Base-by-base conservation (phyloP, 306 rosid genomes). In the Hylodesmum podocarpum region DNA sequence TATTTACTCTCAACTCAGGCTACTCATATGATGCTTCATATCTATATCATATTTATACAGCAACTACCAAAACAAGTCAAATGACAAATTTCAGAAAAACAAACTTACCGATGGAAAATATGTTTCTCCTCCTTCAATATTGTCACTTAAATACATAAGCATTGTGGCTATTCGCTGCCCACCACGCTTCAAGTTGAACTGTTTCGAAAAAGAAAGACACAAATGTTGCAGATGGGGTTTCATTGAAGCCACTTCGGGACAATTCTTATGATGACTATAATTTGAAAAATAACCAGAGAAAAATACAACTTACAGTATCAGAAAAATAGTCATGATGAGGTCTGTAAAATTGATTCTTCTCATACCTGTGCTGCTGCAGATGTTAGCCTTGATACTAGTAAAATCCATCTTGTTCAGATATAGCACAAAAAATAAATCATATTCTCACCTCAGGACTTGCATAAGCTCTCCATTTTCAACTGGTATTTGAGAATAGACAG, bases 301-400 rank as follows among this genome's bases (percentile, higher is more conserved):
- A 46, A 63, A 53, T 80, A 43, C 44, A 67, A 85, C 97, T 95
- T 78, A 95, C 99, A 28, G 97, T 86, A 68, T 95, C 99, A 78
- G 99, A 87, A 76, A 95, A 95, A 82, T 90, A 95, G 91, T 95
- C 99, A 70, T 95, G 99, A 83, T 95, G 99, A 1, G 99, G 91
- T 74, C 71, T 89, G 91, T 95, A 95, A 82, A 50, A 95, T 89
- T 95, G 93, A 62, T 66, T 73, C 89, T 90, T 90, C 85, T 95
- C 97, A 73, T 95, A 95, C 91, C 99, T 95, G 97, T 70, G 85
- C 97, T 95, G 96, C 97, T 87, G 88, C 80, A 90, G 82, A 86
- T 79, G 93, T 95, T 90, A 95, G 92, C 83, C 76, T 83, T 79
- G 82, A 72, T 75, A 53, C 80, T 81, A 46, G 70, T 43, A 66